Conservation (phyloP, 371 early-diverging fungal species). For the Mortierella sp. region DNA sequence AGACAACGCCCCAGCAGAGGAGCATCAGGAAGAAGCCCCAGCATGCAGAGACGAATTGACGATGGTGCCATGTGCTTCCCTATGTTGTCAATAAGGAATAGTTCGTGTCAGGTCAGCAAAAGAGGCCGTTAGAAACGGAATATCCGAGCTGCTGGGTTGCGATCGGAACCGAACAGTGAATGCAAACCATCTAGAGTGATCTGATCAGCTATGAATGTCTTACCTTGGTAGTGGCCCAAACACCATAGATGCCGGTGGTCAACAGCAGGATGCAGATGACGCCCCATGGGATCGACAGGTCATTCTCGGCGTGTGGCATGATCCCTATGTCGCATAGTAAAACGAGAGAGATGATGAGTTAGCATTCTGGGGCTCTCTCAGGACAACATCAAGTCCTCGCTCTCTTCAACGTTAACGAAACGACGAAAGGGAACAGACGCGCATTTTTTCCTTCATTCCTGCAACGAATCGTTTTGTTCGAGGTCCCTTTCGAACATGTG, state of each 20-base stretch:
- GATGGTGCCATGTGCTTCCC: conserved; percentile 53
- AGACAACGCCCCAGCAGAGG: conserved; percentile 54
- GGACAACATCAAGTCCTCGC: too few relatives aligned
- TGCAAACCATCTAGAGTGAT: neutral
- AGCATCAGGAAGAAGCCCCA: conserved; percentile 56
- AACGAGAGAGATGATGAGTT: neutral
- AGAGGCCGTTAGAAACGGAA: neutral
- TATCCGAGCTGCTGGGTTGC: neutral
- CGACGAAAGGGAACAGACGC: neutral
- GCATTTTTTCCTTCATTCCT: neutral
- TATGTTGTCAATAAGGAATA: neutral
- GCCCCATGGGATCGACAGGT: conserved; percentile 51
- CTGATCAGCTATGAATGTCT: neutral
- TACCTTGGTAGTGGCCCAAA: conserved; percentile 48
- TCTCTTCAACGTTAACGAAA: neutral
- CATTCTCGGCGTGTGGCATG: conserved; percentile 54
- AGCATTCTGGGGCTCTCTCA: too few relatives aligned
- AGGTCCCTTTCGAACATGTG: neutral
- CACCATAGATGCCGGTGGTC: conserved; percentile 40
- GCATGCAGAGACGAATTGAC: conserved; percentile 45
- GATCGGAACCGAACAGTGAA: neutral
- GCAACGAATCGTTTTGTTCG: neutral
- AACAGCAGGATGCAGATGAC: conserved; percentile 40
- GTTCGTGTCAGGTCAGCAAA: neutral
- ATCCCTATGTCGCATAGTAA: conserved; percentile 27